A percentile compares a stretch with the other conserved stretches of the same genome.
Conservation (phyloP, 164 flowering plant genomes). For the Tetrastigma voinierianum region DNA sequence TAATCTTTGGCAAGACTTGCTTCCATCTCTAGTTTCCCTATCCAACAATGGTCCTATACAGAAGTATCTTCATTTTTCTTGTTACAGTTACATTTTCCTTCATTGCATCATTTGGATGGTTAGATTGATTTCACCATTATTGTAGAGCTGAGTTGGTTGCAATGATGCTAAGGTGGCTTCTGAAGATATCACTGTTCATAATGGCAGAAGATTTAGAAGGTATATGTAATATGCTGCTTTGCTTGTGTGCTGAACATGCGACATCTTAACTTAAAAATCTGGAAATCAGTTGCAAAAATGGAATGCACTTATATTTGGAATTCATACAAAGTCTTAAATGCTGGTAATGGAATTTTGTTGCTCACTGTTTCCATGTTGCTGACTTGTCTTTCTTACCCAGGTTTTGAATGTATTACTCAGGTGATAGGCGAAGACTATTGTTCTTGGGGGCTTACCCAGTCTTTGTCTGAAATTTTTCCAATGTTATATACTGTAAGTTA, state of each 20-base stretch:
- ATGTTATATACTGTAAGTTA: conserved; percentile 70
- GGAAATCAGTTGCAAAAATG: too few relatives aligned
- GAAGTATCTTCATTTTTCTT: conserved; percentile 38
- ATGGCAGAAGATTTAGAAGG: conserved; percentile 99
- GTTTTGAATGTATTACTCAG: conserved; percentile 36
- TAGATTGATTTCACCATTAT: neutral
- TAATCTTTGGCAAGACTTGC: conserved; percentile 69
- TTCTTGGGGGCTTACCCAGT: conserved; percentile 83
- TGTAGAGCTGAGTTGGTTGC: conserved; percentile 90
- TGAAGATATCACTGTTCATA: conserved; percentile 98
- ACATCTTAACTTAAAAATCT: too few relatives aligned
- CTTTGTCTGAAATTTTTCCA: conserved; percentile 86
- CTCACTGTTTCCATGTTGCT: neutral
- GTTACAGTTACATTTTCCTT: neutral
- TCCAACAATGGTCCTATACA: conserved; percentile 72
- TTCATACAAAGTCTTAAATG: neutral
- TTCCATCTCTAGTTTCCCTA: conserved; percentile 68
- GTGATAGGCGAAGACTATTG: conserved; percentile 84
- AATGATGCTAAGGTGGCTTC: conserved; percentile 98
- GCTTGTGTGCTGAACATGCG: neutral
- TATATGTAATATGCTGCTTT: conserved; percentile 18
- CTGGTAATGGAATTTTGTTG: neutral
- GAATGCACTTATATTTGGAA: neutral
- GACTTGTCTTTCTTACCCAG: conserved; percentile 9
- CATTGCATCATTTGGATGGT: neutral